A percentile compares a stretch with the other conserved stretches of the same genome.
phyloP scores from a whole-genome alignment of 2,329 filamentous ascomycete genomes.

The Cadophora sp. region DNA sequence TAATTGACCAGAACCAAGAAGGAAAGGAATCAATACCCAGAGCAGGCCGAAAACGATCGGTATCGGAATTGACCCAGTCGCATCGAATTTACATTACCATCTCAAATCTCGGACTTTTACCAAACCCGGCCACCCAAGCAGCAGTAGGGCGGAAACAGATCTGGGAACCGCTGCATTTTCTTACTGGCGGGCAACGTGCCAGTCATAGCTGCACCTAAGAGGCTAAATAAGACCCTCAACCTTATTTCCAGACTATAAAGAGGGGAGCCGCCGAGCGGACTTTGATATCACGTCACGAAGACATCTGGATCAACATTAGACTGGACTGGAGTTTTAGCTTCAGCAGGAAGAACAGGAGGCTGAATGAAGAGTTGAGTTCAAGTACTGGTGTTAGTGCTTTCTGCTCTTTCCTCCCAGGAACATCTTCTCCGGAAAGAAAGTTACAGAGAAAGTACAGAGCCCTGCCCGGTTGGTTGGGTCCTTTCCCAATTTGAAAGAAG shows the following conservation, averaged over 20 bases:
- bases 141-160: too few relatives aligned
- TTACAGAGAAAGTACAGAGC: background rate
- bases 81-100: constrained; percentile 13
- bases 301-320: background rate
- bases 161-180: background rate
- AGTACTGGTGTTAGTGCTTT: background rate
- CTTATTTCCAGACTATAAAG: background rate
- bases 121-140: background rate
- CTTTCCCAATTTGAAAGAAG: background rate
- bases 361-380: background rate
- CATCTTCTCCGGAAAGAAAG: background rate
- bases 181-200: background rate
- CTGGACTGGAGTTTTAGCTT: constrained; percentile 4
- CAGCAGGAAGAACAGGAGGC: background rate
- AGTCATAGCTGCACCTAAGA: background rate
- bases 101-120: background rate
- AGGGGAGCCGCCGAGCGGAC: background rate
- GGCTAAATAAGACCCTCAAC: background rate
- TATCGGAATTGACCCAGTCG: background rate
- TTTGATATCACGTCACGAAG: constrained; percentile 1
- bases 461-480: background rate
- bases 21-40: background rate
- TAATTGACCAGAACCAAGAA: background rate
- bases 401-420: background rate
- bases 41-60: background rate